Percentiles rank a stretch among this genome's conserved stretches.
These are phyloP conservation scores for Thamnidium elegans DNA, from an alignment of 192 early-diverging fungal genomes.

Conservation along the genomic window DNA sequence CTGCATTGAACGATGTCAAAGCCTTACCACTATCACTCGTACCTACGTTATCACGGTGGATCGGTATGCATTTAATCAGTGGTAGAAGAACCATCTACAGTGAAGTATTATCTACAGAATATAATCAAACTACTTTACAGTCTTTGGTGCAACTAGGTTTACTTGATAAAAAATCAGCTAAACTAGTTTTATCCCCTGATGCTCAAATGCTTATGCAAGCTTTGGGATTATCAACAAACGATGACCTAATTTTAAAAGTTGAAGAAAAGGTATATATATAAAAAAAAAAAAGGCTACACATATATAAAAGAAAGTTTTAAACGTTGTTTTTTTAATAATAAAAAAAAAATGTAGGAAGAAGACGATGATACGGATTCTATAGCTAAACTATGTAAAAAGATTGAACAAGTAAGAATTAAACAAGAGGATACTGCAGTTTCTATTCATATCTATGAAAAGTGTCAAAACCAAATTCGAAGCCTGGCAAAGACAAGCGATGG, in stretches of 20 bases:
- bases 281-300: not conserved
- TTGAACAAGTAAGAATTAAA: slow-evolving; percentile 14
- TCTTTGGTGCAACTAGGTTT: slow-evolving; percentile 4
- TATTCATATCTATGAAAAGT: slow-evolving; percentile 8
- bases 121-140: slow-evolving; percentile 1
- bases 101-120: slow-evolving; percentile 23
- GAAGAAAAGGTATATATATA: not conserved
- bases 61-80: slow-evolving; percentile 20
- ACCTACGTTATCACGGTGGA: slow-evolving; percentile 14
- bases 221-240: slow-evolving; percentile 14
- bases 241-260: not conserved
- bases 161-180: slow-evolving; percentile 7
- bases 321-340: too few species aligned
- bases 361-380: slow-evolving; percentile 10
- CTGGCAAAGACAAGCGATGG: not conserved
- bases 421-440: slow-evolving; percentile 1
- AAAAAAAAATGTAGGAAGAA: not conserved
- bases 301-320: too few species aligned
- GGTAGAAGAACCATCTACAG: slow-evolving; percentile 17
- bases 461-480: slow-evolving; percentile 13
- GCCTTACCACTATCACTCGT: slow-evolving; percentile 8
- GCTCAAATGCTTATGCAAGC: slow-evolving; percentile 21
- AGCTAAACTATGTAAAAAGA: slow-evolving; percentile 6
- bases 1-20: slow-evolving; percentile 5
- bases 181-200: slow-evolving; percentile 19